A percentile compares a stretch with the other conserved stretches of the same genome.
phyloP scores from a whole-genome alignment of 2,329 filamentous ascomycete genomes.

The Exophiala viscosa region DNA sequence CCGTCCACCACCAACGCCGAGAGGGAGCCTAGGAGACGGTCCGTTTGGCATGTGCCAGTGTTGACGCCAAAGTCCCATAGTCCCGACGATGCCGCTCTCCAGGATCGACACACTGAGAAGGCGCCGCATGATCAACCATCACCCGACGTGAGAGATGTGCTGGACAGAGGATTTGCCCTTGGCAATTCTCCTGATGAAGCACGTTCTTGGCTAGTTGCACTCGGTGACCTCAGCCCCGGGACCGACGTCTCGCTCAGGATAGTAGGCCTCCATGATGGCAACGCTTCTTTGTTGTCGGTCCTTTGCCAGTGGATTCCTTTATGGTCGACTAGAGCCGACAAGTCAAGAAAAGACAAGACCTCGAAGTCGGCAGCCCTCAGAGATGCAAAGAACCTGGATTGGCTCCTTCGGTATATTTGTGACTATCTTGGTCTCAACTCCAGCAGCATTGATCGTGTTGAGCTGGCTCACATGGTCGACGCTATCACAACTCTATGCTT shows the following conservation, averaged over 20 bases:
- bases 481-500: conserved; percentile 19
- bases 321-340: conserved; percentile 20
- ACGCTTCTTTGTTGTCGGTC: conserved; percentile 19
- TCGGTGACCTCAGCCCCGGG: conserved; percentile 21
- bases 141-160: conserved; percentile 8
- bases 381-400: conserved; percentile 22
- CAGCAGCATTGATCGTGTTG: conserved; percentile 10
- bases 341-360: conserved; percentile 18
- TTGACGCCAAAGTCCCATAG: conserved; percentile 11
- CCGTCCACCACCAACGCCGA: conserved; percentile 10
- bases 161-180: conserved; percentile 11
- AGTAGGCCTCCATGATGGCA: conserved; percentile 6
- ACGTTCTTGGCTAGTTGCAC: conserved; percentile 21
- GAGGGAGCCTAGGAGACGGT: conserved; percentile 11
- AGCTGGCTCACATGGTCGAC: conserved; percentile 16
- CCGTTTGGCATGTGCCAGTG: conserved; percentile 11
- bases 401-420: conserved; percentile 22
- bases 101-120: conserved; percentile 10
- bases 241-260: conserved; percentile 25
- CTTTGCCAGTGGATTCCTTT: conserved; percentile 18
- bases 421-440: conserved; percentile 25
- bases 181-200: conserved; percentile 18
- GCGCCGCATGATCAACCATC: not conserved
- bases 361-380: conserved; percentile 14
- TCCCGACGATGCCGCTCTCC: conserved; percentile 5